These are phyloP conservation scores for Dipteronia sinensis DNA, from an alignment of 345 rosid genomes.

Conservation along the genomic window DNA sequence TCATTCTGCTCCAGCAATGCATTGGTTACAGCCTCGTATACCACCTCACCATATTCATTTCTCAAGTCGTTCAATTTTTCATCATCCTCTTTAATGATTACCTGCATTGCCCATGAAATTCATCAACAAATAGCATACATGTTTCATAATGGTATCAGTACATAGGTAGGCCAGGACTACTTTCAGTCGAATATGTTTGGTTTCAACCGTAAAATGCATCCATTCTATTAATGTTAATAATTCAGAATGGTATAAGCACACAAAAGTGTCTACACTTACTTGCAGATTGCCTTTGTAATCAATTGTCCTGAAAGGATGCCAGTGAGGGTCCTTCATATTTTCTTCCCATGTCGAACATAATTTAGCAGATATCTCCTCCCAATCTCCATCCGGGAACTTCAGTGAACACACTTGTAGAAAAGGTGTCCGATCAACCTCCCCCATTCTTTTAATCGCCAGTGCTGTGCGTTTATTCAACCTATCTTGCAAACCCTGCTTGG, in stretches of 20 bases:
- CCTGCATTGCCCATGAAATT: slow-evolving; percentile 22
- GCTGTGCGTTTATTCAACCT: too few species aligned
- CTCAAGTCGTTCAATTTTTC: too few species aligned
- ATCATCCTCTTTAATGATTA: slow-evolving; percentile 27
- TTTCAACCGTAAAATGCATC: background rate
- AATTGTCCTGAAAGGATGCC: slow-evolving; percentile 30
- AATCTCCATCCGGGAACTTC: slow-evolving; percentile 20
- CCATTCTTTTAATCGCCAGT: slow-evolving; percentile 32
- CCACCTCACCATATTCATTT: slow-evolving; percentile 26
- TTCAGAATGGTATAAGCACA: background rate
- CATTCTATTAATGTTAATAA: background rate
- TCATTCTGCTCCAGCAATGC: slow-evolving; percentile 37
- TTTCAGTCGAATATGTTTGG: background rate
- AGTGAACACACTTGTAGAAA: too few species aligned
- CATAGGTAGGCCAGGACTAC: background rate
- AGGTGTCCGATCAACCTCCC: too few species aligned
- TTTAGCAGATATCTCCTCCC: slow-evolving; percentile 17
- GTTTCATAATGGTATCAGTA: too few species aligned
- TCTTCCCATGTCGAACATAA: slow-evolving; percentile 31
- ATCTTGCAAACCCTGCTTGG: slow-evolving; percentile 28
- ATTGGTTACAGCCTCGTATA: slow-evolving; percentile 24
- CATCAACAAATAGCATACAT: too few species aligned
- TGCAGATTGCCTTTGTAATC: slow-evolving; percentile 12
- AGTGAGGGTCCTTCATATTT: slow-evolving; percentile 18
- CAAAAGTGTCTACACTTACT: too few species aligned